phyloP scores from a whole-genome alignment of 2,329 filamentous ascomycete species.

The Hymenoscyphus occultus region DNA sequence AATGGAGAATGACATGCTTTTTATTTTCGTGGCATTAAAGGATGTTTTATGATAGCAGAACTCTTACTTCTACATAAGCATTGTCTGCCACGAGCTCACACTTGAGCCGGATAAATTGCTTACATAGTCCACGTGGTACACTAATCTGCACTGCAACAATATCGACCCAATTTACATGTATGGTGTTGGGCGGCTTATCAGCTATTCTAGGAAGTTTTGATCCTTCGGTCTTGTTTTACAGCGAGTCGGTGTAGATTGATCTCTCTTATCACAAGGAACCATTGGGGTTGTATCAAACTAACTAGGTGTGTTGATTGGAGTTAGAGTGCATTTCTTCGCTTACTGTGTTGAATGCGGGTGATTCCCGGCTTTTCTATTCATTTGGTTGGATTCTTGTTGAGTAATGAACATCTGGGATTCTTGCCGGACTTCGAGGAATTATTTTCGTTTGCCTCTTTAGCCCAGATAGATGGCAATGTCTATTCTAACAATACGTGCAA shows the following conservation, averaged over 20 bases:
- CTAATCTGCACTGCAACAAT: neutral
- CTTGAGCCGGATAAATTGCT: neutral
- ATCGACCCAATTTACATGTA: neutral
- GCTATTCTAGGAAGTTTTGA: neutral
- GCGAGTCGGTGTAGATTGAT: neutral
- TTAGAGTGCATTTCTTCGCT: neutral
- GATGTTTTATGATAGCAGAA: neutral
- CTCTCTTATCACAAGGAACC: neutral
- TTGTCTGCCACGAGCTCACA: neutral
- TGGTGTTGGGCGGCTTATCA: neutral
- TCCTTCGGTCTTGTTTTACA: neutral
- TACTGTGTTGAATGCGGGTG: no score
- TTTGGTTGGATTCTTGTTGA: no score
- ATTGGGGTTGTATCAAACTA: neutral
- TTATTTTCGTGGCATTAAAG: neutral
- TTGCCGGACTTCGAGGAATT: no score
- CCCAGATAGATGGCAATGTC: no score
- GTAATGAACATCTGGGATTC: no score
- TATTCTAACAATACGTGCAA: no score
- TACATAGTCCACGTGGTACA: slow-evolving; percentile 2
- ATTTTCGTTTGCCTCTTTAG: no score
- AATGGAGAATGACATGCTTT: no score
- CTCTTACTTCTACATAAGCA: neutral
- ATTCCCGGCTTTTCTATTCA: no score
- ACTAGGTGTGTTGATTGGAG: neutral